Evolutionary conservation across 257 asterid species (phyloP), one percentile per base, ranked within the genome.

Genomic region (Ophiorrhiza pumila): DNA sequence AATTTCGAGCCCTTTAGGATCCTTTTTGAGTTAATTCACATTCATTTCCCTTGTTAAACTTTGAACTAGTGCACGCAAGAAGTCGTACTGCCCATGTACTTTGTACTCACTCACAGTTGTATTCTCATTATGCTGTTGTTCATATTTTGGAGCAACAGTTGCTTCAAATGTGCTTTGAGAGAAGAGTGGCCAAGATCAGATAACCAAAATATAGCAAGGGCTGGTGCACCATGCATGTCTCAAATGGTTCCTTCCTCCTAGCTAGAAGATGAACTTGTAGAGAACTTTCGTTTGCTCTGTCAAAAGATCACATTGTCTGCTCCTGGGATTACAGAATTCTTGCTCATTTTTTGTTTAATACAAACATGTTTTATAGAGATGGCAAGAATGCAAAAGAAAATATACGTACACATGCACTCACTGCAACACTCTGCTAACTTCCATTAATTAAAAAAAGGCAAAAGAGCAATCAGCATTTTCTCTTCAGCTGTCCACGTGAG

Each of bases 401-500:
- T 20, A 1, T 18, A 52, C 5, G 1, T 22, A 27, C 31, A 23
- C n/a, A 14, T 31, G 65, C 53, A 47, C 7, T 4, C 20, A 17
- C 57, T 50, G 57, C 57, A 61, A 39, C n/a, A 2, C 18, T 58
- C 18, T 27, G 15, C 34, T 15, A 60, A 60, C 65, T 32, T 37
- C 65, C 11, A n/a, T 27, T 56, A 56, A n/a, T 53, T 41, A 47
- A 72, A 12, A 27, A 32, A 12, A 63, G 18, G 63, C 12, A 32
- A 65, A 55, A 37, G 0, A 50, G 53, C 39, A 43, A 53, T 31
- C 69, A 45, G 59, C 60, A 63, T 52, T 68, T 25, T 34, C 46
- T 61, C 41, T 32, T 74, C 46, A 49, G 62, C 74, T 75, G 64
- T 75, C 64, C 79, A 58, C 69, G 70, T 75, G 79, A 75, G 74